Evolutionary conservation across 1,284 basidiomycete species (phyloP).

Genomic region (Erythrobasidium hasegawianum): DNA sequence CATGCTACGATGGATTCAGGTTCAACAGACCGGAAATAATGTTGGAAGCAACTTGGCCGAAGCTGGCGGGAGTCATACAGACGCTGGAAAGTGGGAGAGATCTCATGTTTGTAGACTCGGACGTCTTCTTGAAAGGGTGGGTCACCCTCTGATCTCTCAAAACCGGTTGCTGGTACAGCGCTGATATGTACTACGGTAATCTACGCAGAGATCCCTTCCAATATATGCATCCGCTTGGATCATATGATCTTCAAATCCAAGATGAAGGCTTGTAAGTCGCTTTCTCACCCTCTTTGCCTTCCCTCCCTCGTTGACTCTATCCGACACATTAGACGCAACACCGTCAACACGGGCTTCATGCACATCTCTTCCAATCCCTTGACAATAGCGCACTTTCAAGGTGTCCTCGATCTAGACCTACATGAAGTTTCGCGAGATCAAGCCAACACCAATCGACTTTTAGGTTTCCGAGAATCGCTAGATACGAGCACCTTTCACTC

Average conservation of each 20-base stretch:
- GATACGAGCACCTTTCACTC: slow-evolving; percentile 10
- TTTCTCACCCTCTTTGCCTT: no score
- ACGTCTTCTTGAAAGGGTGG: slow-evolving; percentile 33
- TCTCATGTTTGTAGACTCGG: slow-evolving; percentile 35
- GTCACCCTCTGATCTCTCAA: no score
- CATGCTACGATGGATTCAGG: slow-evolving; percentile 29
- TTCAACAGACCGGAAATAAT: slow-evolving; percentile 19
- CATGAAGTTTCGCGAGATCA: slow-evolving; percentile 28
- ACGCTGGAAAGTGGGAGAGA: slow-evolving; percentile 31
- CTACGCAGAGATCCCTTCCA: slow-evolving; percentile 29
- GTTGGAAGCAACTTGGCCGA: slow-evolving; percentile 32
- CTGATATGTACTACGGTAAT: no score
- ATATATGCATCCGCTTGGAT: slow-evolving; percentile 24
- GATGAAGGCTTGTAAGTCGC: slow-evolving; percentile 23
- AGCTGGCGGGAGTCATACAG: slow-evolving; percentile 31
- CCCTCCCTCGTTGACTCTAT: no score
- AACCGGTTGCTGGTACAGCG: no score
- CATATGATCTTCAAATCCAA: slow-evolving; percentile 34
- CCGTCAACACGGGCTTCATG: slow-evolving; percentile 35
- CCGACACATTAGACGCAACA: slow-evolving; percentile 4
- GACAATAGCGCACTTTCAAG: slow-evolving; percentile 23
- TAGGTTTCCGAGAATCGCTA: not conserved
- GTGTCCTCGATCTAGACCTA: slow-evolving; percentile 29
- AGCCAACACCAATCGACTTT: slow-evolving; percentile 24
- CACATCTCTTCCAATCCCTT: slow-evolving; percentile 14